Evolutionary conservation across 1,284 basidiomycete species (phyloP), one percentile per base, ranked within the genome.

Genomic region (Caloboletus firmus): DNA sequence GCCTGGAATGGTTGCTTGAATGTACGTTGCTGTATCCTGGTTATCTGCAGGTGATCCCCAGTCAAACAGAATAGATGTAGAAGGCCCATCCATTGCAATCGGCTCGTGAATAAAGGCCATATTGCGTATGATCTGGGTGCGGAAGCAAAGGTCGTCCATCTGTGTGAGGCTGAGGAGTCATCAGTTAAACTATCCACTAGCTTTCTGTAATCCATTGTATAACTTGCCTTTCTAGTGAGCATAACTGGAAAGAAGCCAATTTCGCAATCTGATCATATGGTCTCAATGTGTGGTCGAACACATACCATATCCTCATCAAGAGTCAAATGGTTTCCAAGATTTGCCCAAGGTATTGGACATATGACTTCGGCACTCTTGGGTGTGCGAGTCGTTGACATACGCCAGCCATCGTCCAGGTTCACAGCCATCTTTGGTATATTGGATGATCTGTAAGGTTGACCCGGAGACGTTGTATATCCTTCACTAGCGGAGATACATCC

Each of bases 41-140:
- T 77, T 79, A 7, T 66, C 68, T 24, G 61, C 51, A 10, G 52
- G 53, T 2, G 63, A 65, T 28, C 77, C 76, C 82, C 82, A 85
- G 57, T 81, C 80, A 45, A 85, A 70, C 24, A 84, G 59, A 55
- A 77, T 75, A 5, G 78, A 77, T 17, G 62, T 66, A 2, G 58
- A 58, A 4, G 71, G 69, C 1, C 69, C 73, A 49, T 85, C 82
- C 24, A 83, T 70, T 22, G 80, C 70, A 36, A 83, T 69, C 0
- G 84, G 83, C 53, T 82, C 76, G 46, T 77, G 75, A 9, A 83
- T 43, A 56, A 84, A 85, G 0, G 75, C 79, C 52, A 77, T 61
- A 26, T 77, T 59, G 2, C 51, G 48, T 31, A 65, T 57, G 22
- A 75, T 70, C 41, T 74, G 68, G 7, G 81, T 46, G 11, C 74